A percentile compares a stretch with the other conserved stretches of the same genome.
These are phyloP conservation scores for Chytriomyces confervae DNA, from an alignment of 192 early-diverging fungal species.

Conservation along the genomic window DNA sequence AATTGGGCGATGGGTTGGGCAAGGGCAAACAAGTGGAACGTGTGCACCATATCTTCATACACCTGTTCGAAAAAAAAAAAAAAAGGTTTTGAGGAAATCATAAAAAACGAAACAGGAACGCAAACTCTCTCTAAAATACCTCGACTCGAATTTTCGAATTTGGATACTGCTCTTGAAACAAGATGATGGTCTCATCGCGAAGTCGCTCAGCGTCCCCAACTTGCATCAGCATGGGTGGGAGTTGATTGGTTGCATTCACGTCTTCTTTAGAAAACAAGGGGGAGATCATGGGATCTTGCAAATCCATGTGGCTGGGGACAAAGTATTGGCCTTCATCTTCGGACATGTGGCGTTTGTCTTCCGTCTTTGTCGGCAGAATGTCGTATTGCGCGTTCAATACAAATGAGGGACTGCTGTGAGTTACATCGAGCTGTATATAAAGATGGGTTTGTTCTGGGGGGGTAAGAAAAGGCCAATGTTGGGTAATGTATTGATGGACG, in stretches of 20 bases:
- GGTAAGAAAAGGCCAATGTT: no score
- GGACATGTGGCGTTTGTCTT: slow-evolving; percentile 39
- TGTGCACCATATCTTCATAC: slow-evolving; percentile 48
- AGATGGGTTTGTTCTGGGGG: no score
- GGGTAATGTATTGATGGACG: no score
- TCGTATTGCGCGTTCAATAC: slow-evolving; percentile 35
- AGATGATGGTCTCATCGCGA: slow-evolving; percentile 34
- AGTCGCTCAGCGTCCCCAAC: slow-evolving; percentile 32
- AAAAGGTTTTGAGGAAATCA: no score
- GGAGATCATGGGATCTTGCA: slow-evolving; percentile 31
- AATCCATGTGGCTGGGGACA: slow-evolving; percentile 9
- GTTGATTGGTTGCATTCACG: slow-evolving; percentile 11
- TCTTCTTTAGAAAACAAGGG: slow-evolving; percentile 34
- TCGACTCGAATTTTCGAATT: slow-evolving; percentile 38
- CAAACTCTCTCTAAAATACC: not conserved
- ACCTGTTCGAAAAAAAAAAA: no score
- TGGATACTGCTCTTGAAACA: slow-evolving; percentile 18
- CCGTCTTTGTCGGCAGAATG: slow-evolving; percentile 15
- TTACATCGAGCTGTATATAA: slow-evolving; percentile 29
- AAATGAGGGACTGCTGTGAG: slow-evolving; percentile 34
- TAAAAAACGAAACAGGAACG: not conserved
- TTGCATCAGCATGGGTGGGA: slow-evolving; percentile 42
- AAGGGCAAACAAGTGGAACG: slow-evolving; percentile 44
- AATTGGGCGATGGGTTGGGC: not conserved
- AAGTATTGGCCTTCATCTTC: slow-evolving; percentile 30